These are phyloP conservation scores for Hymenoscyphus fructigenus DNA, from an alignment of 2,329 filamentous ascomycete species.

Conservation along the genomic window DNA sequence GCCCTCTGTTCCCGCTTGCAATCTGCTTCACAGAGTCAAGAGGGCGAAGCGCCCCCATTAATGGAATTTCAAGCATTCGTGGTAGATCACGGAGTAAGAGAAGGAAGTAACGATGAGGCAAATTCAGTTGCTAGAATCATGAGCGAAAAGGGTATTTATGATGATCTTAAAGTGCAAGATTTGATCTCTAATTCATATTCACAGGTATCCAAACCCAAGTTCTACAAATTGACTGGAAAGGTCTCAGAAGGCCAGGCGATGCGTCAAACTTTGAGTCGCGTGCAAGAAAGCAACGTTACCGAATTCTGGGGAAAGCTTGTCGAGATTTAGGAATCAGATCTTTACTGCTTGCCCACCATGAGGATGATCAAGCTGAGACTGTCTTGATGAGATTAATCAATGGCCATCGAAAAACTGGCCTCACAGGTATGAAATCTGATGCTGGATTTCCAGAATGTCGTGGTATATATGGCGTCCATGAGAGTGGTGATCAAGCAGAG, in stretches of 20 bases:
- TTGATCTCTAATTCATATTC: conserved; percentile 3
- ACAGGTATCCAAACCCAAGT: conserved; percentile 33
- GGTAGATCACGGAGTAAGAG: conserved; percentile 58
- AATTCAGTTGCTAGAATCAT: conserved; percentile 42
- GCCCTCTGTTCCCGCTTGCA: conserved; percentile 60
- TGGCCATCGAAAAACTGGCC: conserved; percentile 66
- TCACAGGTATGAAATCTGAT: conserved; percentile 66
- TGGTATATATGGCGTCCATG: conserved; percentile 68
- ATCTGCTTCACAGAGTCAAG: not conserved
- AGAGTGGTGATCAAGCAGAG: conserved; percentile 51
- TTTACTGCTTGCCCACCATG: conserved; percentile 81
- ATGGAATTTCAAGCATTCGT: conserved; percentile 47
- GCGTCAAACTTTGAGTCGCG: conserved; percentile 71
- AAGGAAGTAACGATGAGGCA: conserved; percentile 54
- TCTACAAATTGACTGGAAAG: conserved; percentile 52
- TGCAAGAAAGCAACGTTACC: conserved; percentile 74
- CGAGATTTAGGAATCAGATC: conserved; percentile 49
- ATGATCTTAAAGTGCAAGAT: not conserved
- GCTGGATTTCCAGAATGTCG: conserved; percentile 81
- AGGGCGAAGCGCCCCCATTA: not conserved
- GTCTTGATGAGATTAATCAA: conserved; percentile 73
- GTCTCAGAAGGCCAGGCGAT: conserved; percentile 40
- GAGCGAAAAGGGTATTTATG: conserved; percentile 24
- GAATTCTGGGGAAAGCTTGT: conserved; percentile 64
- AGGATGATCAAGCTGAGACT: conserved; percentile 90